phyloP scores from a whole-genome alignment of 2,329 filamentous ascomycete genomes.

The Fusarium sp. region DNA sequence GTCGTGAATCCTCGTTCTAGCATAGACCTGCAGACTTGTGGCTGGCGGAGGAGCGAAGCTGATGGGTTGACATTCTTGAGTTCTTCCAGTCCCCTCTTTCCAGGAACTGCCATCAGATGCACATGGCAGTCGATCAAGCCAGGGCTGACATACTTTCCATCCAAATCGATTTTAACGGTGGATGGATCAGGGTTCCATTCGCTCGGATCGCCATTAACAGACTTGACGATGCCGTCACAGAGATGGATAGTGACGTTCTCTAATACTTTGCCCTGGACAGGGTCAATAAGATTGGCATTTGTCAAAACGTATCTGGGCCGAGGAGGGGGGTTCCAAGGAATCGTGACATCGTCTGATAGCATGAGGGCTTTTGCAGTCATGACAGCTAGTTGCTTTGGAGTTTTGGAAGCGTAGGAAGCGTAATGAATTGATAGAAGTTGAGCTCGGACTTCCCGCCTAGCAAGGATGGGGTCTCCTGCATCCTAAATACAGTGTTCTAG shows the following conservation, averaged over 20 bases:
- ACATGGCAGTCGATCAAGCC: constrained; percentile 1
- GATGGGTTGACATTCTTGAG: background rate
- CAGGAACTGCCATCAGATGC: background rate
- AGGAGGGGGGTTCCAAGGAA: background rate
- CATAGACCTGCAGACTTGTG: constrained; percentile 1
- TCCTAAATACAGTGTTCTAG: too few relatives aligned
- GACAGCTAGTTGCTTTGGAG: too few relatives aligned
- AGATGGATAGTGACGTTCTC: background rate
- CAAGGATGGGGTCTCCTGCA: too few relatives aligned
- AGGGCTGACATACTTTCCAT: background rate
- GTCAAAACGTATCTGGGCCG: background rate
- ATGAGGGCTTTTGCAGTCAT: background rate
- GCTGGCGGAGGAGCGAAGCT: background rate
- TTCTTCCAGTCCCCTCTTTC: background rate
- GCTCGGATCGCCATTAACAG: background rate
- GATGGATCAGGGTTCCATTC: background rate
- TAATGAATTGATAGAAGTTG: too few relatives aligned
- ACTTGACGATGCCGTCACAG: background rate
- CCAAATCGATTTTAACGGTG: background rate
- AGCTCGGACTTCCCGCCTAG: too few relatives aligned
- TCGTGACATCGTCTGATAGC: background rate
- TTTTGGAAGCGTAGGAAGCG: too few relatives aligned
- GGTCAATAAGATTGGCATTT: background rate
- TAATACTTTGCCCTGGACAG: background rate
- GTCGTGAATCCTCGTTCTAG: background rate